phyloP scores from a whole-genome alignment of 2,329 filamentous ascomycete genomes.

The Aspergillus sp. region DNA sequence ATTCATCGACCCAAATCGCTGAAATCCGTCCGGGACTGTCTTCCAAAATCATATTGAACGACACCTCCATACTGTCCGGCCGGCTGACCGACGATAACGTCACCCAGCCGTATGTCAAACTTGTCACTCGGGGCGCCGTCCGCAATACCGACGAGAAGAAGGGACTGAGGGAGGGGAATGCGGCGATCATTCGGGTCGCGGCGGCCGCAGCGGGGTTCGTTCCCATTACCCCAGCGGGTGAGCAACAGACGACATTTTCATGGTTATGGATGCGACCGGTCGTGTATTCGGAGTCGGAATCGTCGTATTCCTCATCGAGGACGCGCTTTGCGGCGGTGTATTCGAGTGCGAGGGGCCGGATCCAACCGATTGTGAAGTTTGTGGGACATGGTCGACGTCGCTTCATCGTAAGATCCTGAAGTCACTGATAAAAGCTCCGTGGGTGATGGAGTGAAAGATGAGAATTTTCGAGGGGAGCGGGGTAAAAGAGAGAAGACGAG shows the following conservation, averaged over 20 bases:
- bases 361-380: slow-evolving; percentile 8
- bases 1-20: slow-evolving; percentile 2
- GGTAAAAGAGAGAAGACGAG: neutral
- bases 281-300: neutral
- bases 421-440: neutral
- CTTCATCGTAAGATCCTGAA: neutral
- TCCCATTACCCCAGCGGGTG: slow-evolving; percentile 4
- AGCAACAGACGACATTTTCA: slow-evolving; percentile 1
- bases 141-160: slow-evolving; percentile 2
- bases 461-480: neutral
- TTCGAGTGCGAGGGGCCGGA: slow-evolving; percentile 10
- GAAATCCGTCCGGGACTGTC: slow-evolving; percentile 3
- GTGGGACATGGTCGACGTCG: neutral
- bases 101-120: slow-evolving; percentile 5
- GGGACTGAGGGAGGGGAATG: neutral
- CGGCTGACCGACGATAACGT: slow-evolving; percentile 5
- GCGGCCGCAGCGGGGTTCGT: neutral
- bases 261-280: slow-evolving; percentile 10
- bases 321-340: neutral
- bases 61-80: slow-evolving; percentile 5
- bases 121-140: slow-evolving; percentile 1
- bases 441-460: neutral
- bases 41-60: slow-evolving; percentile 19
- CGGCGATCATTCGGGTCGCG: neutral
- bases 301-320: slow-evolving; percentile 11